phyloP scores from a whole-genome alignment of 2,329 filamentous ascomycete genomes.

The Epichloe scottii region DNA sequence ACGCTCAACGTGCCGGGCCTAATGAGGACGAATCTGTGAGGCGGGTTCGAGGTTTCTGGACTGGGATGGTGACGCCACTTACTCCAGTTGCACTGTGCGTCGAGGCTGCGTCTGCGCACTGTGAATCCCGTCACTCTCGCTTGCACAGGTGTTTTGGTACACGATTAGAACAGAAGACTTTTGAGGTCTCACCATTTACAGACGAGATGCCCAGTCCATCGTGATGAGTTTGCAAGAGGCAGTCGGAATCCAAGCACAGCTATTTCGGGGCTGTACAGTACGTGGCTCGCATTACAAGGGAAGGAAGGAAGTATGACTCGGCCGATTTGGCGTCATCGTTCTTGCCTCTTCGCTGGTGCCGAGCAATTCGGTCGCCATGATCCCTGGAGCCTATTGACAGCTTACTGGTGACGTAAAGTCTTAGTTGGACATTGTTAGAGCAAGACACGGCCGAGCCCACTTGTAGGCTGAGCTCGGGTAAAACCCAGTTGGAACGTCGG shows the following conservation, averaged over 20 bases:
- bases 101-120: background rate
- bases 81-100: conserved; percentile 1
- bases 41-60: conserved; percentile 1
- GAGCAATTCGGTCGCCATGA: background rate
- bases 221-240: background rate
- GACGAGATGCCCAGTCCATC: background rate
- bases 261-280: background rate
- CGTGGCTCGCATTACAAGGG: no score
- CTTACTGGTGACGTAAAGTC: background rate
- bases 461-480: no score
- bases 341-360: background rate
- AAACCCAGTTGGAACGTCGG: background rate
- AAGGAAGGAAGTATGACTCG: no score
- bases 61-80: conserved; percentile 4
- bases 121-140: background rate
- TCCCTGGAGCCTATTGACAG: background rate
- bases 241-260: background rate
- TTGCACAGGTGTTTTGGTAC: background rate
- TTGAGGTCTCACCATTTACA: background rate
- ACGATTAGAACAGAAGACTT: background rate
- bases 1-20: conserved; percentile 1
- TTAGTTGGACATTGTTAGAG: no score
- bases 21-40: conserved; percentile 1
- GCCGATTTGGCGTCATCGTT: background rate
- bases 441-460: no score